Evolutionary conservation across 2,329 filamentous ascomycete species (phyloP), one percentile per base, ranked within the genome.

Genomic region (Ceratocystiopsis sp.): DNA sequence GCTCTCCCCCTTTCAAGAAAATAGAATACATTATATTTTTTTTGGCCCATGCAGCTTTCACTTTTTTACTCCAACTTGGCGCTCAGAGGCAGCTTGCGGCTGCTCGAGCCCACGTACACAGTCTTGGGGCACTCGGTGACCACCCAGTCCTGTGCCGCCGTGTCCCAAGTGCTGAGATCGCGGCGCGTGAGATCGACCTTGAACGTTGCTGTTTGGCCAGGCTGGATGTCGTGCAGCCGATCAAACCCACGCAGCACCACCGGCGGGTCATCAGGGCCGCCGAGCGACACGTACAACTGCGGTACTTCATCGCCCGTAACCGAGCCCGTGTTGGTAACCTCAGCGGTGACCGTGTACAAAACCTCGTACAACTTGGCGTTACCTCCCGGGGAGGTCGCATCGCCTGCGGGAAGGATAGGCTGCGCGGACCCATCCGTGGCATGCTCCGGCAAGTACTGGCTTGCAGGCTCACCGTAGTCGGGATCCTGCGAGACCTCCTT

Each of bases 161-260:
- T 65, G 51, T 94, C 84, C 87, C 89, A 95, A 45, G 86, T 91
- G 57, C 80, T 85, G 44, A 95, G 52, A 55, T 95, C 89, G 45
- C 85, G 76, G 35, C 87, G 72, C 7, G 78, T 86, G 44, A 95
- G 61, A 15, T 77, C 70, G 0, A 74, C 77, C 1, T 59, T 67
- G 65, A 91, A 93, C 2, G 68, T 73, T 4, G 64, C 67, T 42
- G 69, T 75, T 59, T 75, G 59, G n/a, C 84, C 84, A 0, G 84
- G 71, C 4, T 71, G 66, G 49, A 95, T 77, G 32, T 33, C 17
- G 41, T 67, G 69, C 46, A 94, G 60, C 39, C 84, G 75, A 46
- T 93, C 83, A 54, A 95, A 96, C 38, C 79, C 79, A 48, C 89
- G 78, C 14, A 96, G 75, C 3, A 77, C 67, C 21, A 69, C 63